A percentile compares a stretch with the other conserved stretches of the same genome.
Evolutionary conservation across 768 basidiomycete genomes (phyloP).

Genomic region (Leccinum uliginosum): DNA sequence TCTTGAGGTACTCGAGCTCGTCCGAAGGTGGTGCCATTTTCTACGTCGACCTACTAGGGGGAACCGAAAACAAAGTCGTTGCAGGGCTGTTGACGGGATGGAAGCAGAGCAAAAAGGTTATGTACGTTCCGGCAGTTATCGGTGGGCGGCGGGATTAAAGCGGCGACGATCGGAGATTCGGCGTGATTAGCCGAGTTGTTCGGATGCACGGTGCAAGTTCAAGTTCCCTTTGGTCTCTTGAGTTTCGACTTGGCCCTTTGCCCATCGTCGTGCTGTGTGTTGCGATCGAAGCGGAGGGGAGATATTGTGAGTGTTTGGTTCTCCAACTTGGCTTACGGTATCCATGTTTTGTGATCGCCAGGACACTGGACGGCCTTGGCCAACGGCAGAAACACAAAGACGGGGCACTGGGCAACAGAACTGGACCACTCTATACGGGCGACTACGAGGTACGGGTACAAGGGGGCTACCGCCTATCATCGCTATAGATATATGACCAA

Average conservation of each 20-base stretch:
- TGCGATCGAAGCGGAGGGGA: neutral
- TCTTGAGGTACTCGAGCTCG: slow-evolving; percentile 94
- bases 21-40: slow-evolving; percentile 56
- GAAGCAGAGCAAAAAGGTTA: slow-evolving; percentile 1
- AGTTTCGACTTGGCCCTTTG: neutral
- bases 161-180: slow-evolving; percentile 20
- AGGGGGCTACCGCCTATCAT: neutral
- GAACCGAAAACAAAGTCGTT: neutral
- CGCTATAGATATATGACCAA: neutral
- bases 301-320: neutral
- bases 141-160: slow-evolving; percentile 14
- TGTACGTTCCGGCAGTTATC: slow-evolving; percentile 2
- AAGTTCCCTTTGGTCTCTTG: neutral
- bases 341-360: neutral
- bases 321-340: neutral
- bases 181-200: neutral
- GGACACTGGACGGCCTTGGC: neutral
- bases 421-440: neutral
- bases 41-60: neutral
- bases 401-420: neutral
- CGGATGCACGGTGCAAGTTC: neutral
- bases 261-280: neutral
- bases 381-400: neutral
- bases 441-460: neutral
- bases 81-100: neutral